These are phyloP conservation scores for Tetrapisispora iriomotensis DNA, from an alignment of 805 yeast genomes.

Conservation along the genomic window DNA sequence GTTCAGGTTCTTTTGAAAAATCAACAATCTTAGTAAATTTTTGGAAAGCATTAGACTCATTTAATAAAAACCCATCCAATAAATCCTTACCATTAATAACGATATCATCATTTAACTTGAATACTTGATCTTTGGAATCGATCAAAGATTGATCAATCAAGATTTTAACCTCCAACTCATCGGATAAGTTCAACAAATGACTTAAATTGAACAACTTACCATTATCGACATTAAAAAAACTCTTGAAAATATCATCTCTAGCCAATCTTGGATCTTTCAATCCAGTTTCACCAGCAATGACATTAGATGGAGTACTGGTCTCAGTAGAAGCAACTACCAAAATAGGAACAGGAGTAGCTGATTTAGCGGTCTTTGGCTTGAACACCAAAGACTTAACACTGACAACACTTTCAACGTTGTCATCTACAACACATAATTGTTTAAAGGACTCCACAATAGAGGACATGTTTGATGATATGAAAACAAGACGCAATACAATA, in stretches of 20 bases:
- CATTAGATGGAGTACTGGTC: slow-evolving; percentile 58
- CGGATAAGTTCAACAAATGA: slow-evolving; percentile 31
- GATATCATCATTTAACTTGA: slow-evolving; percentile 21
- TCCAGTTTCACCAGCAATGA: slow-evolving; percentile 55
- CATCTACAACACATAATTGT: neutral
- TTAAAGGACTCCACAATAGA: neutral
- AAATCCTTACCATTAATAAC: slow-evolving; percentile 22
- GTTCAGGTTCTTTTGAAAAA: slow-evolving; percentile 31
- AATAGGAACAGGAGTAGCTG: slow-evolving; percentile 69
- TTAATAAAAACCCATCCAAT: slow-evolving; percentile 1
- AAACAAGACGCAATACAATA: too few species aligned
- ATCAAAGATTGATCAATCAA: slow-evolving; percentile 29
- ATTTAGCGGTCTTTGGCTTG: slow-evolving; percentile 84
- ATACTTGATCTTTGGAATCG: slow-evolving; percentile 17
- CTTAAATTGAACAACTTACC: slow-evolving; percentile 26
- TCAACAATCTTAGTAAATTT: slow-evolving; percentile 40
- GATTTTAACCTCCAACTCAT: slow-evolving; percentile 19
- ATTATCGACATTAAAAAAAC: slow-evolving; percentile 32
- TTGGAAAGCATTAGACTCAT: slow-evolving; percentile 33
- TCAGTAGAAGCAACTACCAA: slow-evolving; percentile 65
- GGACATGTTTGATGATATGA: neutral
- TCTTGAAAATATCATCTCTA: slow-evolving; percentile 63
- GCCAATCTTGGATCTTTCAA: slow-evolving; percentile 86
- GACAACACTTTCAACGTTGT: slow-evolving; percentile 27
- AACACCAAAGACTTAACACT: slow-evolving; percentile 71